Percentiles rank a stretch among this genome's conserved stretches.
These are phyloP conservation scores for Neurospora sp. DNA, from an alignment of 495 filamentous ascomycete species.

Conservation along the genomic window DNA sequence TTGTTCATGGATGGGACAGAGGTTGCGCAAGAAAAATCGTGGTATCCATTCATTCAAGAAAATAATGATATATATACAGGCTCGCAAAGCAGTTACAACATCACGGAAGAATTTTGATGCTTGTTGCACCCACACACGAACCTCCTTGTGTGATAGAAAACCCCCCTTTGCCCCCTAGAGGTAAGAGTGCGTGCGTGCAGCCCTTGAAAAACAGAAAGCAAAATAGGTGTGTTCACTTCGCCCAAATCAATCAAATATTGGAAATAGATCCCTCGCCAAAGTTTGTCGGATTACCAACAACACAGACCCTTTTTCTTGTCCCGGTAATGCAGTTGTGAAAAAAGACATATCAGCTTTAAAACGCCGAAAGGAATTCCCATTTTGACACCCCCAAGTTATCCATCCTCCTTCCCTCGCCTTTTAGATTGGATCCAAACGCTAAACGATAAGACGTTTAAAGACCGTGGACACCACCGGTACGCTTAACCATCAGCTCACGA, in stretches of 20 bases:
- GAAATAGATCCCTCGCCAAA: slow-evolving; percentile 8
- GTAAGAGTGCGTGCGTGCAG: neutral
- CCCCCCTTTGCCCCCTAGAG: neutral
- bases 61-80: slow-evolving; percentile 17
- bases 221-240: neutral
- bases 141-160: neutral
- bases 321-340: slow-evolving; percentile 7
- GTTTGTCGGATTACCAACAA: slow-evolving; percentile 1
- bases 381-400: neutral
- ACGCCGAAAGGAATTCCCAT: slow-evolving; percentile 4
- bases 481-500: slow-evolving; percentile 58
- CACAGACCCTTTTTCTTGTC: slow-evolving; percentile 6
- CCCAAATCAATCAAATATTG: neutral
- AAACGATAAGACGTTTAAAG: slow-evolving; percentile 8
- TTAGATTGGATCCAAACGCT: neutral
- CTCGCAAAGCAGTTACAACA: slow-evolving; percentile 1
- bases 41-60: slow-evolving; percentile 12
- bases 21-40: slow-evolving; percentile 4
- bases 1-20: neutral
- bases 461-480: slow-evolving; percentile 48
- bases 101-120: neutral
- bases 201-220: neutral
- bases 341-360: neutral
- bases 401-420: neutral
- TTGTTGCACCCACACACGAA: neutral